phyloP scores from a whole-genome alignment of 2,329 filamentous ascomycete genomes.

The Aspergillus texensis region DNA sequence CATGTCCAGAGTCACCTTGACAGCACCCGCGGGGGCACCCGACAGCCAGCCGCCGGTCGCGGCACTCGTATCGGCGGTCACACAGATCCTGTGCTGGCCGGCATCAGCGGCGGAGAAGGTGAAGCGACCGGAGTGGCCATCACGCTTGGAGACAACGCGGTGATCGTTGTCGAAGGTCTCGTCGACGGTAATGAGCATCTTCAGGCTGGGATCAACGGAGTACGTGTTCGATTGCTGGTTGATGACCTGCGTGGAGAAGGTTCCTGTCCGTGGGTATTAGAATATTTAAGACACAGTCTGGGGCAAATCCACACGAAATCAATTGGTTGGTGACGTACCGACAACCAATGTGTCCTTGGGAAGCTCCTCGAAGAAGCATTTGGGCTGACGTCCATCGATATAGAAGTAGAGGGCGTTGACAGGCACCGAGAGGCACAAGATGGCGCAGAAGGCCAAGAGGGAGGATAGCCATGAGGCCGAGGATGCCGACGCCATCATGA shows the following conservation, averaged over 20 bases:
- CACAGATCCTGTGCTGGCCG: constrained; percentile 96
- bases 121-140: constrained; percentile 76
- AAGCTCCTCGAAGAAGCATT: constrained; percentile 98
- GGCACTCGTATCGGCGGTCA: constrained; percentile 77
- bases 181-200: constrained; percentile 89
- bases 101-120: constrained; percentile 93
- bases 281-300: background rate
- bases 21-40: constrained; percentile 68
- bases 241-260: constrained; percentile 85
- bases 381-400: constrained; percentile 80
- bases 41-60: constrained; percentile 73
- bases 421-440: constrained; percentile 62
- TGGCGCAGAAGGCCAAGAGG: constrained; percentile 65
- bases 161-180: constrained; percentile 98
- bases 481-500: constrained; percentile 40
- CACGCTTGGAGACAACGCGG: constrained; percentile 87
- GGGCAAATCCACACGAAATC: background rate
- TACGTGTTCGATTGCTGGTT: constrained; percentile 70
- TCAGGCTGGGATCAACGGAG: constrained; percentile 72
- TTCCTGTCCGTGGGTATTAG: constrained; percentile 56
- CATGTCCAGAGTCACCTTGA: constrained; percentile 84
- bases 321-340: constrained; percentile 53
- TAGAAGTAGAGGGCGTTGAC: constrained; percentile 93
- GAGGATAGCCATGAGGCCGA: constrained; percentile 43
- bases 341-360: constrained; percentile 97